Evolutionary conservation across 768 basidiomycete genomes (phyloP).

Genomic region (Mrakia gelida): DNA sequence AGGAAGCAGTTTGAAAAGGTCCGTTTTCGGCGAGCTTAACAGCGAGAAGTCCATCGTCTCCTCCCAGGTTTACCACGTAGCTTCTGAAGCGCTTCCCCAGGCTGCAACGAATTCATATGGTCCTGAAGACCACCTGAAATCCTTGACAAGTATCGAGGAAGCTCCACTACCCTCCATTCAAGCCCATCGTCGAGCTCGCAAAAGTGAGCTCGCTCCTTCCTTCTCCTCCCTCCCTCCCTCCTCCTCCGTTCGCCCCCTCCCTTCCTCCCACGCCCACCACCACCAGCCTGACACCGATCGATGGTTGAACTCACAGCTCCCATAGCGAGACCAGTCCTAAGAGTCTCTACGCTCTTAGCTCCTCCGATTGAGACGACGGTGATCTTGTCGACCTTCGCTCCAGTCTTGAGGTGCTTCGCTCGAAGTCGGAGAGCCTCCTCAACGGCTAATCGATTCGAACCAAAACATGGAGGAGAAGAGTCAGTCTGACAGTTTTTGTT

Average conservation of each 20-base stretch:
- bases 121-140: too few relatives aligned
- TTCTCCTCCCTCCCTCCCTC: neutral
- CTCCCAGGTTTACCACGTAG: too few relatives aligned
- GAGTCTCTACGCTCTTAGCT: conserved; percentile 77
- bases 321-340: conserved; percentile 96
- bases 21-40: too few relatives aligned
- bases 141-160: too few relatives aligned
- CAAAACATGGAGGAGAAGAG: neutral
- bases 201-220: conserved; percentile 11
- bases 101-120: too few relatives aligned
- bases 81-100: too few relatives aligned
- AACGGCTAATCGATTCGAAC: conserved; percentile 57
- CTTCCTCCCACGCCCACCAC: neutral
- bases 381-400: conserved; percentile 65
- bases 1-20: neutral
- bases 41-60: too few relatives aligned
- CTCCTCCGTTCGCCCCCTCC: neutral
- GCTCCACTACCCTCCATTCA: neutral
- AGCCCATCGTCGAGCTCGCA: neutral
- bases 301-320: conserved; percentile 54
- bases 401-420: conserved; percentile 61
- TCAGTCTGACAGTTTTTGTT: neutral
- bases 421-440: conserved; percentile 96
- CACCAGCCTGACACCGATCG: neutral
- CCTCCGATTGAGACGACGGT: conserved; percentile 93